These are phyloP conservation scores for Salix purpurea DNA, from an alignment of 345 rosid genomes.

Conservation along the genomic window DNA sequence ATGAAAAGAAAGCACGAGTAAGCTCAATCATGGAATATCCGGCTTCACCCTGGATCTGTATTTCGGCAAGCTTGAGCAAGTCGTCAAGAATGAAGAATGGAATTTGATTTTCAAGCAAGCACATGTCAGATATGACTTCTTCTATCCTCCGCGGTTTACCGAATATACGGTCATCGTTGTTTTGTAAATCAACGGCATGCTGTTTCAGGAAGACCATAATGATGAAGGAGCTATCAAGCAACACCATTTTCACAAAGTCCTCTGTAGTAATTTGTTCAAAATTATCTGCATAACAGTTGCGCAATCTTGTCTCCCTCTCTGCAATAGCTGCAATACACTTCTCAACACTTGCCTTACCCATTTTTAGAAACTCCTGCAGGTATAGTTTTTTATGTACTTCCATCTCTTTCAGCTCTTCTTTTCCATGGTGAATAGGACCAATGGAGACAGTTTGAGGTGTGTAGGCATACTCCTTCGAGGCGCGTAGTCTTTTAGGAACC, in stretches of 20 bases:
- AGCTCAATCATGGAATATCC: background rate
- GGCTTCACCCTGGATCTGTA: fast-evolving
- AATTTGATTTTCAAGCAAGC: slow-evolving; percentile 29
- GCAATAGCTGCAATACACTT: background rate
- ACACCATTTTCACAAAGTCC: slow-evolving; percentile 3
- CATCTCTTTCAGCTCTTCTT: slow-evolving; percentile 3
- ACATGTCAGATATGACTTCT: background rate
- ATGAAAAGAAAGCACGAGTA: background rate
- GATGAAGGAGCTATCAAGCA: slow-evolving; percentile 4
- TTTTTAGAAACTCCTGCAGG: background rate
- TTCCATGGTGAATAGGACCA: slow-evolving; percentile 16
- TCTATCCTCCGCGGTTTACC: background rate
- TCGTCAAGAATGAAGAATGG: slow-evolving; percentile 26
- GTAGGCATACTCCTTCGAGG: slow-evolving; percentile 1
- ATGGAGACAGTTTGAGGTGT: slow-evolving; percentile 8
- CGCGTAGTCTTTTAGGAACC: slow-evolving; percentile 15
- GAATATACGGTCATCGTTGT: background rate
- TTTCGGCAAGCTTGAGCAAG: background rate
- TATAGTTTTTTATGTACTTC: slow-evolving; percentile 12
- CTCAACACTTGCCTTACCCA: background rate
- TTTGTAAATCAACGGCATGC: background rate
- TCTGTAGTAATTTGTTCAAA: background rate
- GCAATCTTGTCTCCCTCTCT: background rate
- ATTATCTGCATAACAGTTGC: background rate
- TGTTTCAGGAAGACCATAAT: background rate